A percentile compares a stretch with the other conserved stretches of the same genome.
Evolutionary conservation across 2,329 filamentous ascomycete species (phyloP).

Genomic region (Scedosporium boydii): DNA sequence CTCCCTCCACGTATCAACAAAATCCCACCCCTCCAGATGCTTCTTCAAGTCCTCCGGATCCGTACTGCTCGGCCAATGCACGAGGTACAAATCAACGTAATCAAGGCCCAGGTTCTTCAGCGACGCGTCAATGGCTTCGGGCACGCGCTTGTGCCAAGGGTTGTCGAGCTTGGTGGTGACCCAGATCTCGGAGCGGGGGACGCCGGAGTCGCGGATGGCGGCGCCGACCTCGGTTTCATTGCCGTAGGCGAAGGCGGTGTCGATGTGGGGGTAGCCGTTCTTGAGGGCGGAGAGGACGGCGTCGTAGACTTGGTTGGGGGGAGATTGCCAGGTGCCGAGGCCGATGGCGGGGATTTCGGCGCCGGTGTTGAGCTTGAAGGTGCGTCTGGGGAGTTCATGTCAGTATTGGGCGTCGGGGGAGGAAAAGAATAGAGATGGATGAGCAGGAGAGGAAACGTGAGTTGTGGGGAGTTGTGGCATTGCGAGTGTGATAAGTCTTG

Average conservation of each 20-base stretch:
- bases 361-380: slow-evolving; percentile 65
- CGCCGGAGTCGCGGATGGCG: slow-evolving; percentile 53
- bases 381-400: slow-evolving; percentile 15
- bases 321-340: slow-evolving; percentile 71
- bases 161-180: slow-evolving; percentile 78
- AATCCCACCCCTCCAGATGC: slow-evolving; percentile 70
- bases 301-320: slow-evolving; percentile 55
- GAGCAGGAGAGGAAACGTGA: not conserved
- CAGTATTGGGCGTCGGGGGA: not conserved
- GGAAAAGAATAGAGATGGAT: not conserved
- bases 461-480: not conserved
- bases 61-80: slow-evolving; percentile 62
- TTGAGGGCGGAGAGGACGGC: slow-evolving; percentile 63
- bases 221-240: slow-evolving; percentile 63
- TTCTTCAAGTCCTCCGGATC: slow-evolving; percentile 54
- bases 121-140: slow-evolving; percentile 50
- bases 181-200: slow-evolving; percentile 58
- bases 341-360: slow-evolving; percentile 70
- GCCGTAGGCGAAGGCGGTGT: slow-evolving; percentile 68
- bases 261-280: slow-evolving; percentile 65
- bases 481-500: not conserved
- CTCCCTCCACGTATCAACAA: slow-evolving; percentile 68
- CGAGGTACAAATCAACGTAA: slow-evolving; percentile 62
- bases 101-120: slow-evolving; percentile 51
- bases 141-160: slow-evolving; percentile 62